Base-by-base conservation (phyloP, 805 yeast genomes). In the Cyberlindnera saturnus region DNA sequence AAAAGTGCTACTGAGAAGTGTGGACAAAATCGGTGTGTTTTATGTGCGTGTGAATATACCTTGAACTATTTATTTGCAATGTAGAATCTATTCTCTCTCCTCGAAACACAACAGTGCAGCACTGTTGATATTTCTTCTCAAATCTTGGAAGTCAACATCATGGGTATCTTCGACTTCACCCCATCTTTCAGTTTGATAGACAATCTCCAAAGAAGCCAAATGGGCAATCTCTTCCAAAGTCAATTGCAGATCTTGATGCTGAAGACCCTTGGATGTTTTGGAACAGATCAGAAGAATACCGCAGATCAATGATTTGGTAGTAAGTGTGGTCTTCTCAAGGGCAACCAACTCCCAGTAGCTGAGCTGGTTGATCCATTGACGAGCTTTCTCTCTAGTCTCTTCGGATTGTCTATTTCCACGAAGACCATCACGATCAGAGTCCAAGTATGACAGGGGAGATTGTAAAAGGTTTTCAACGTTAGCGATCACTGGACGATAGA, bases 111-210 rank as follows among this genome's bases (percentile, higher is more conserved):
- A 59, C 34, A 85, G 61, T 4, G 90, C 84, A 26, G 96, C 90
- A 51, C 88, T 76, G 31, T 91, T 81, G 38, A 93, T 73, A 56
- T 81, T 80, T 63, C 97, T 80, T 56, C 87, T 72, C 55, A 95
- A 73, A 54, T 93, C 97, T 33, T 82, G 95, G 62, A 84, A 82
- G 56, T 87, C 95, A n/a, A 93, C 97, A 62, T 93, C 99, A 60
- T 93, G 99, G 3, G 98, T 88, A 59, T 93, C 99, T 66, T 93
- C 98, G 19, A 91, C 98, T 64, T 91, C 97, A 29, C 99, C 99
- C 99, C 99, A 93, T 57, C 81, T 75, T 18, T 79, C 80, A 31
- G 95, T 86, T 65, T 93, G 99, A 64, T 77, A 77, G 30, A 82
- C 79, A 13, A 82, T 81, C 59, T 93, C 99, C 55, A 93, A 69